Base-by-base conservation (phyloP, 1,284 basidiomycete species). In the Puccinia horiana region DNA sequence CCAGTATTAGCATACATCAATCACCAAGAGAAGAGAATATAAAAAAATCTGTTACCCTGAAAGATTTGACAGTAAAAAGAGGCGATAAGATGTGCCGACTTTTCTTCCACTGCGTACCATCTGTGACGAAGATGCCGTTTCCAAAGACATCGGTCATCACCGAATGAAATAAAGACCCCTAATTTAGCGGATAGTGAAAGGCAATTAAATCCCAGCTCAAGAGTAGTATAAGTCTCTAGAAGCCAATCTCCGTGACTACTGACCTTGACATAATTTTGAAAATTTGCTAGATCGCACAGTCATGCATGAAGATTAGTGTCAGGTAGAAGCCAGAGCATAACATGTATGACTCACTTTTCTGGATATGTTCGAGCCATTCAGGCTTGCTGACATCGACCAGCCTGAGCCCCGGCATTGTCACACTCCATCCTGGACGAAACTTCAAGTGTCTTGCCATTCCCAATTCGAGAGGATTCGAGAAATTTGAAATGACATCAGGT, bases 381-480 rank as follows among this genome's bases (percentile, higher is more conserved):
- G 80, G 80, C 52, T 81, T 81, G 26, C 80, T 81, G 47, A 81
- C 63, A 81, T 81, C 80, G 35, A 81, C 58, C 23, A 81, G 18
- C 73, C 80, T 72, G n/a, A 63, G 32, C 18, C 80, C 80, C 37
- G 80, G 80, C 40, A 75, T 52, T 5, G 80, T 81, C 3, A 69
- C 8, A 67, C 72, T 75, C 80, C 72, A 74, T 14, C 80, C 80
- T 20, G 56, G 67, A 37, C 69, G 40, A 35, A 42, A 58, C 26
- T 20, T 56, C 49, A 40, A 73, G 32, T 52, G 70, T 35, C 70
- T 52, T 47, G 20, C 37, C 44, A 54, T 52, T 37, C 70, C 70
- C 35, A 23, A 49, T 42, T 69, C 54, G 52, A 65, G 35, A 37
- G 67, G 67, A 1, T 26, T 35, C 6, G 61, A 40, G 23, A 42